These are phyloP conservation scores for Kodamaea restingae DNA, from an alignment of 805 yeast genomes.

Conservation along the genomic window DNA sequence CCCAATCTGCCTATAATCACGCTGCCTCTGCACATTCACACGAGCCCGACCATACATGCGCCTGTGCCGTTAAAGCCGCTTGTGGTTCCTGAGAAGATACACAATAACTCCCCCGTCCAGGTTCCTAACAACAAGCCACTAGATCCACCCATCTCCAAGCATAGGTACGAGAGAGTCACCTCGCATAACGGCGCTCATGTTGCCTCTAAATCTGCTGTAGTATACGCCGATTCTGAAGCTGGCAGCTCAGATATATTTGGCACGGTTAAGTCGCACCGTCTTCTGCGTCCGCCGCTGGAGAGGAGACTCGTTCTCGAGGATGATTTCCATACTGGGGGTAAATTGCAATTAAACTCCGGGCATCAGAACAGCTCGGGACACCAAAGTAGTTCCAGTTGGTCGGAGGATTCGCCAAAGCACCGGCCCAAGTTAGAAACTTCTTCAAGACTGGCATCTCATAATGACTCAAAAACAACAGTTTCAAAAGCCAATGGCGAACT, in stretches of 20 bases:
- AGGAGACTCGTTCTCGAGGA: slow-evolving; percentile 6
- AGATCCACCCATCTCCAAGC: slow-evolving; percentile 8
- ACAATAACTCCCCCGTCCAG: neutral
- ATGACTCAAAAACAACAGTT: neutral
- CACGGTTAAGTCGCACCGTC: neutral
- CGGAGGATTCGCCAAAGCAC: neutral
- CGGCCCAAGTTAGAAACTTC: neutral
- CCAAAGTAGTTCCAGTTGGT: neutral
- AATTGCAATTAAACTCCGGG: slow-evolving; percentile 6
- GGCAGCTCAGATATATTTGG: slow-evolving; percentile 4
- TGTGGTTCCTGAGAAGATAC: slow-evolving; percentile 5
- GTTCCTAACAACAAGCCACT: slow-evolving; percentile 10
- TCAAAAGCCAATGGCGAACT: too few relatives aligned
- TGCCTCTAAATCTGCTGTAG: slow-evolving; percentile 1
- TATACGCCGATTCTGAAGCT: slow-evolving; percentile 6
- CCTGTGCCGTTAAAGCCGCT: slow-evolving; percentile 6
- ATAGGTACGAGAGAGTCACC: neutral
- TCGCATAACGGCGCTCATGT: slow-evolving; percentile 1
- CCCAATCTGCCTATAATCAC: neutral
- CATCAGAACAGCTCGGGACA: neutral
- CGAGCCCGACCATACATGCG: slow-evolving; percentile 5
- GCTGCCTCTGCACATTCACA: too few relatives aligned
- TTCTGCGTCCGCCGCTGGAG: slow-evolving; percentile 1
- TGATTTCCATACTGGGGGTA: slow-evolving; percentile 7
- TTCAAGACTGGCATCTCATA: too few relatives aligned